These are phyloP conservation scores for Endocladia muricata DNA, from an alignment of 31 red algal genomes.

Conservation along the genomic window DNA sequence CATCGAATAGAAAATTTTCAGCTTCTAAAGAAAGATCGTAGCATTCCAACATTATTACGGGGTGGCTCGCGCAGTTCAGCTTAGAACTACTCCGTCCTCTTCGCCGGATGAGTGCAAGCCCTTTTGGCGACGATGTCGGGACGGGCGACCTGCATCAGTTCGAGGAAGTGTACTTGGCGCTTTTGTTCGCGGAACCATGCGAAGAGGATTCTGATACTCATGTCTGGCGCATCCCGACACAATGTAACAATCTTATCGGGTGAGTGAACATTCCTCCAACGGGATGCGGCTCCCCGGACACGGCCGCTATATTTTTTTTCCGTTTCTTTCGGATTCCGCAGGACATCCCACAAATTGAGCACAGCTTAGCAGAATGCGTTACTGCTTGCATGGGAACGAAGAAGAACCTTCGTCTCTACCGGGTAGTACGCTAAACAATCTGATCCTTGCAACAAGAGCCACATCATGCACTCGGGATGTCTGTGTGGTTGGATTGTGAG, in stretches of 20 bases:
- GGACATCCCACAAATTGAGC: neutral
- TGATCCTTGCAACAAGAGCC: neutral
- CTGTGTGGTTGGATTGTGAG: neutral
- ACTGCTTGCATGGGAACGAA: neutral
- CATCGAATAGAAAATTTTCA: too few relatives aligned
- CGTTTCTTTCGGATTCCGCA: neutral
- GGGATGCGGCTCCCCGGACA: neutral
- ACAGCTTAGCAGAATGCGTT: neutral
- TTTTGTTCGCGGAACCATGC: neutral
- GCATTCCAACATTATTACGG: too few relatives aligned
- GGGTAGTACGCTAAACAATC: neutral
- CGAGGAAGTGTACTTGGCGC: neutral
- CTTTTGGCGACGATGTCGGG: neutral
- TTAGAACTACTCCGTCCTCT: neutral
- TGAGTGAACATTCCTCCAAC: neutral
- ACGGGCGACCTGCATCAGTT: neutral
- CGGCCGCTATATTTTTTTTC: neutral
- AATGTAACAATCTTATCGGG: neutral
- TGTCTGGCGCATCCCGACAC: neutral
- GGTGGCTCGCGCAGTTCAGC: too few relatives aligned
- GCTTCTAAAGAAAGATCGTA: too few relatives aligned
- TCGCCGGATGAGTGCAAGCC: neutral
- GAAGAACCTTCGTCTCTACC: neutral
- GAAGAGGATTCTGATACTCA: neutral
- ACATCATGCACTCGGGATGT: neutral